Conservation (phyloP, 148 eudicot species). For the Euryodendron excelsum region DNA sequence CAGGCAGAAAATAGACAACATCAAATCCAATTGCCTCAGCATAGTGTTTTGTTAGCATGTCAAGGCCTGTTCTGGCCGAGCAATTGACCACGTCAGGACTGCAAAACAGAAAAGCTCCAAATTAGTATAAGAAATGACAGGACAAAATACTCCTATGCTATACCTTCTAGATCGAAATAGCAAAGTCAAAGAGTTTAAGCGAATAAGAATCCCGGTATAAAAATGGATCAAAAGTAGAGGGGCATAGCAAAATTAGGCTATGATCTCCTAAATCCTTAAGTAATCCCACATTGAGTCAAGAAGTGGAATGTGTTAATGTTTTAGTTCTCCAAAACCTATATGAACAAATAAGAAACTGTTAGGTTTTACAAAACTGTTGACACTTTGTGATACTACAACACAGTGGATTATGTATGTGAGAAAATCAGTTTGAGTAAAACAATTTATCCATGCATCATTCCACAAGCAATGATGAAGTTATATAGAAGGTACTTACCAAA, state of each 20-base stretch:
- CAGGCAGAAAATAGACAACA: conserved; percentile 83
- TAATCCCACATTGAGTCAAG: not conserved
- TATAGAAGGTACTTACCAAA: not conserved
- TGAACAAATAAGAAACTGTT: not conserved
- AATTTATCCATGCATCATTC: not conserved
- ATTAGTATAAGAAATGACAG: conserved; percentile 1
- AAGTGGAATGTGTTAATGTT: not conserved
- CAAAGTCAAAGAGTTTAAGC: not conserved
- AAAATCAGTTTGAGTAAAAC: no score
- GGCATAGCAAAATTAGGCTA: no score
- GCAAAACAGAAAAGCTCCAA: conserved; percentile 18
- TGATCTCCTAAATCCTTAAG: not conserved
- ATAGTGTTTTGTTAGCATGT: conserved; percentile 78
- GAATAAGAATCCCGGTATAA: not conserved
- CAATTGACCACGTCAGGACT: conserved; percentile 87
- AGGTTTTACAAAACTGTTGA: not conserved
- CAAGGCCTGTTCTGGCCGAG: conserved; percentile 91
- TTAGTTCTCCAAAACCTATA: no score
- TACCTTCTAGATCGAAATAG: not conserved
- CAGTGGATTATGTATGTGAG: not conserved
- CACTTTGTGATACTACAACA: not conserved
- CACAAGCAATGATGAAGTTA: not conserved
- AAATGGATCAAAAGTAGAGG: no score
- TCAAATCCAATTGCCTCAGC: conserved; percentile 74
- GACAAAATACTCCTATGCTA: not conserved